Evolutionary conservation across 805 yeast species (phyloP).

Genomic region (Candida peoriensis): DNA sequence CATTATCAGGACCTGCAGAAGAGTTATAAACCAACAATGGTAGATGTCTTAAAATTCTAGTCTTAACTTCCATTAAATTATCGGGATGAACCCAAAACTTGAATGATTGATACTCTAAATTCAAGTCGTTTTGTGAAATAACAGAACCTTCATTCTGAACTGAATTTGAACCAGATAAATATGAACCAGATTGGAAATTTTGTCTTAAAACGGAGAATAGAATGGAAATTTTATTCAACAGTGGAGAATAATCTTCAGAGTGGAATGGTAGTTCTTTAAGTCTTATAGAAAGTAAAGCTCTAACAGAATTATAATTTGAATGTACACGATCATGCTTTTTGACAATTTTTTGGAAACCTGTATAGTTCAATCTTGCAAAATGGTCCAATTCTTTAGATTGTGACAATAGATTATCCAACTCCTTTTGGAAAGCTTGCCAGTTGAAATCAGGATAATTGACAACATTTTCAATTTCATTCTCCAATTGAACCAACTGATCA

Average conservation of each 20-base stretch:
- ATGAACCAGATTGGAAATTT: conserved; percentile 40
- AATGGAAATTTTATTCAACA: conserved; percentile 75
- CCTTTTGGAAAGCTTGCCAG: conserved; percentile 54
- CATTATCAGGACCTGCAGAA: conserved; percentile 35
- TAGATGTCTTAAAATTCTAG: conserved; percentile 87
- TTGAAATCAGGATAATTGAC: conserved; percentile 43
- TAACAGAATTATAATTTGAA: conserved; percentile 74
- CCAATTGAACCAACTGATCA: conserved; percentile 58
- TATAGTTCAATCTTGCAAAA: conserved; percentile 86
- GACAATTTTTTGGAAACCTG: conserved; percentile 92
- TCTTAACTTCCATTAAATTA: conserved; percentile 93
- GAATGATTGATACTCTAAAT: conserved; percentile 50
- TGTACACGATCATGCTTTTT: conserved; percentile 94
- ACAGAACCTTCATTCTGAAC: conserved; percentile 22
- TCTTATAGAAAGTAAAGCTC: conserved; percentile 83
- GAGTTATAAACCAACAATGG: conserved; percentile 77
- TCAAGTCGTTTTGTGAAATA: conserved; percentile 13
- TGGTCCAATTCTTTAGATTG: conserved; percentile 83
- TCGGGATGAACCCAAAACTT: conserved; percentile 98
- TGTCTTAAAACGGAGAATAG: conserved; percentile 80
- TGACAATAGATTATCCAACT: conserved; percentile 68
- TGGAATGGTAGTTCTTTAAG: conserved; percentile 86
- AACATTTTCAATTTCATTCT: conserved; percentile 42
- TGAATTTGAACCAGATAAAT: conserved; percentile 23
- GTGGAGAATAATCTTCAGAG: conserved; percentile 91